Evolutionary conservation across 371 early-diverging fungal genomes (phyloP).

Genomic region (Chytridium lagenaria): DNA sequence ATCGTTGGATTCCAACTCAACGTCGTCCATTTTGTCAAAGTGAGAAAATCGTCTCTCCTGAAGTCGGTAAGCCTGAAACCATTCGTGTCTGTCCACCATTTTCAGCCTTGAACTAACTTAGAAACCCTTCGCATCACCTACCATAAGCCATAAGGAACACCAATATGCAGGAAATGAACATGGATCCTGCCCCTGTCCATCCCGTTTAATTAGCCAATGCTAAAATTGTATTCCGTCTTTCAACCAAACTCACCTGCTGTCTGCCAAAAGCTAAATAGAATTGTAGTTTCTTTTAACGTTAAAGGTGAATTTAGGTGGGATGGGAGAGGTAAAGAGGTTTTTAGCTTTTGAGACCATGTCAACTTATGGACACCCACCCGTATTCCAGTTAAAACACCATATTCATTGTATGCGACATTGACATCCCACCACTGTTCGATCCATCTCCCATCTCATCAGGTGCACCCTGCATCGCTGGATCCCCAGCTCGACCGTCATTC

Average conservation of each 20-base stretch:
- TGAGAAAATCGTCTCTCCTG: constrained; percentile 16
- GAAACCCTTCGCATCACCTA: background rate
- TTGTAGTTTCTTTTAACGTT: constrained; percentile 9
- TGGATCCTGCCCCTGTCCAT: constrained; percentile 9
- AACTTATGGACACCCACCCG: constrained; percentile 5
- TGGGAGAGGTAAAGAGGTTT: background rate
- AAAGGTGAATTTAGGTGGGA: background rate
- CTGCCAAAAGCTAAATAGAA: constrained; percentile 26
- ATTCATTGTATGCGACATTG: no score
- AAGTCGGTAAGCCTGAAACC: constrained; percentile 19
- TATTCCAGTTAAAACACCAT: background rate
- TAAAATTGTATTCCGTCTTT: no score
- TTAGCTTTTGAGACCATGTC: no score
- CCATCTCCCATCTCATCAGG: no score
- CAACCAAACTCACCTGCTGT: constrained; percentile 10
- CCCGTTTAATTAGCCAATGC: background rate
- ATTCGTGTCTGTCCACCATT: constrained; percentile 26
- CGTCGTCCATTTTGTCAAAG: background rate
- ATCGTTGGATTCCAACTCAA: constrained; percentile 4
- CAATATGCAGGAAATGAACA: constrained; percentile 24
- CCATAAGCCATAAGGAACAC: constrained; percentile 22
- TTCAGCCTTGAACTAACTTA: background rate
- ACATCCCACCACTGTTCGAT: no score
- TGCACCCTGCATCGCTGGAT: no score
- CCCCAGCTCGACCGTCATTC: no score